These are phyloP conservation scores for Boletus subparvulus DNA, from an alignment of 768 basidiomycete species.

Conservation along the genomic window DNA sequence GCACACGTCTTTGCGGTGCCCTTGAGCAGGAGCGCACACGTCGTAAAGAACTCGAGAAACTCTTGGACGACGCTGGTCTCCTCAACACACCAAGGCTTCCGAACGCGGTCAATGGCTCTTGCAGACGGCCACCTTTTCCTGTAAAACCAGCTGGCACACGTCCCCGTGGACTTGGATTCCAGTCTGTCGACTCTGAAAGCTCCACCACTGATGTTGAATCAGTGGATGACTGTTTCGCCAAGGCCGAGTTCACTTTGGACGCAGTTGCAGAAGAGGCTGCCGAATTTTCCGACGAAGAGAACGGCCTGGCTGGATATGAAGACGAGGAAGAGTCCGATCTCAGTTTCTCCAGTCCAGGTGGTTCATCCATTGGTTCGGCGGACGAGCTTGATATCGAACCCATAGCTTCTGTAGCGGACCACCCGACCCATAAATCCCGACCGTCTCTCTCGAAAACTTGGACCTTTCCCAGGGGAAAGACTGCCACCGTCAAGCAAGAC, in stretches of 20 bases:
- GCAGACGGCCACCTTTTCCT: conserved; percentile 18
- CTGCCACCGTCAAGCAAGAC: conserved; percentile 21
- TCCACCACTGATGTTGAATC: conserved; percentile 71
- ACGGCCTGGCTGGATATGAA: conserved; percentile 65
- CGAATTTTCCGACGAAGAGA: conserved; percentile 43
- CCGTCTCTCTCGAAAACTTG: conserved; percentile 63
- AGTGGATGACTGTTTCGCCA: conserved; percentile 42
- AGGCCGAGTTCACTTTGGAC: conserved; percentile 50
- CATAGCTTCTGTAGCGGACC: conserved; percentile 14
- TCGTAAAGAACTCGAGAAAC: conserved; percentile 50
- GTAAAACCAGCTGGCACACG: conserved; percentile 27
- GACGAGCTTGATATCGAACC: conserved; percentile 40
- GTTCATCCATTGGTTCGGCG: conserved; percentile 55
- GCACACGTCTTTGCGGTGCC: conserved; percentile 27
- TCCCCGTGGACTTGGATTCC: conserved; percentile 50
- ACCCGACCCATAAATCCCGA: conserved; percentile 29
- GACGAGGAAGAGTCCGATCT: conserved; percentile 64
- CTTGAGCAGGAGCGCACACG: conserved; percentile 42
- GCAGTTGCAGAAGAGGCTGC: conserved; percentile 57
- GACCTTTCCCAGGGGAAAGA: conserved; percentile 56
- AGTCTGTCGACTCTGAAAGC: conserved; percentile 64
- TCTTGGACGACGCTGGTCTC: conserved; percentile 47
- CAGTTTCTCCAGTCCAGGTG: conserved; percentile 41
- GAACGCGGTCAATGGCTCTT: conserved; percentile 8
- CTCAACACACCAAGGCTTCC: conserved; percentile 44